phyloP scores from a whole-genome alignment of 257 asterid genomes.

The Cinchona pubescens region DNA sequence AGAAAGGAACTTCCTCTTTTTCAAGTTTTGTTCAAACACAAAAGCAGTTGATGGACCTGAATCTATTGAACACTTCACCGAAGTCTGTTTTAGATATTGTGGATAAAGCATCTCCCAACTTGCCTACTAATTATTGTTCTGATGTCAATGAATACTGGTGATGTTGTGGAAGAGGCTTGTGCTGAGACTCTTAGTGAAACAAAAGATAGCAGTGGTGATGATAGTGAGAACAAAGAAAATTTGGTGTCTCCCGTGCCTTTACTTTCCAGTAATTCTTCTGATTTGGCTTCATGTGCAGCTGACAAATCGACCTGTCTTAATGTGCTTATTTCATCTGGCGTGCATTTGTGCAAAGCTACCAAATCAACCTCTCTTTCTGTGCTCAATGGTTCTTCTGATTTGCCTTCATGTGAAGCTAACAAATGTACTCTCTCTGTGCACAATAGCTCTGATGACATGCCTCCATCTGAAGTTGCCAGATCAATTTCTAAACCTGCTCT shows the following conservation, averaged over 20 bases:
- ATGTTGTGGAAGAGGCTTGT: constrained; percentile 22
- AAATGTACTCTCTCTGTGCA: neutral
- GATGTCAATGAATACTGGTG: constrained; percentile 32
- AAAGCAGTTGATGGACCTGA: constrained; percentile 31
- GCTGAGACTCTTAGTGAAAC: constrained; percentile 22
- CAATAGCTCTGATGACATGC: neutral
- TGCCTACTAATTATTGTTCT: constrained; percentile 12
- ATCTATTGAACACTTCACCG: constrained; percentile 57
- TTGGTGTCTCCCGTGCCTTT: constrained; percentile 23
- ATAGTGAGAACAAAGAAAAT: constrained; percentile 19
- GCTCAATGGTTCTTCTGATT: constrained; percentile 2
- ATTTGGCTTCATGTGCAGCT: constrained; percentile 7
- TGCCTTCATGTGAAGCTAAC: neutral
- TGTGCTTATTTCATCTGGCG: neutral
- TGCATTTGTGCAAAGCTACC: constrained; percentile 24
- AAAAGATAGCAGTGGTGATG: constrained; percentile 22
- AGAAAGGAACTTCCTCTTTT: constrained; percentile 68
- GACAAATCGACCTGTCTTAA: neutral
- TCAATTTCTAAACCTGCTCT: constrained; percentile 30
- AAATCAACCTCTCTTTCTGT: constrained; percentile 29
- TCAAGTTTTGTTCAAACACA: constrained; percentile 54
- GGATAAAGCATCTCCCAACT: constrained; percentile 30
- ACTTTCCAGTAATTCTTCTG: constrained; percentile 20
- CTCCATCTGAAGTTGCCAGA: constrained; percentile 27
- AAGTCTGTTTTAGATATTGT: constrained; percentile 66